phyloP scores from a whole-genome alignment of 345 rosid genomes.

The Gossypium australe region DNA sequence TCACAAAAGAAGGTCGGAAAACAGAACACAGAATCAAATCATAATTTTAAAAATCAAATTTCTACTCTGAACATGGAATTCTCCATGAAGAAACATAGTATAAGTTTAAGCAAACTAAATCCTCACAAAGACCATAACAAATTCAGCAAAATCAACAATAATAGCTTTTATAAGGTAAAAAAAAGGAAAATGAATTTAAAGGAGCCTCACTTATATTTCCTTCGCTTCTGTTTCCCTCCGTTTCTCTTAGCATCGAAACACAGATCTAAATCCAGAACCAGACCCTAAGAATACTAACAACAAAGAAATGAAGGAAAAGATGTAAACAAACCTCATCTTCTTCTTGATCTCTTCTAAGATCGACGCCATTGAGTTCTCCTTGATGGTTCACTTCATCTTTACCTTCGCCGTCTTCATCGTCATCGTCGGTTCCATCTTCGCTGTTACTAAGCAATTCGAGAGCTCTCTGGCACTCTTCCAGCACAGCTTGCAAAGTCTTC shows the following conservation, averaged over 20 bases:
- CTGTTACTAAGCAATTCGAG: conserved; percentile 48
- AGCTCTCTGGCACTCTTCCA: conserved; percentile 82
- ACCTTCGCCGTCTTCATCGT: conserved; percentile 8
- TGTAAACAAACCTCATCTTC: conserved; percentile 47
- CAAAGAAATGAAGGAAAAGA: background rate
- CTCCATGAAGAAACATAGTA: background rate
- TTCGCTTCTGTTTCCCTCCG: background rate
- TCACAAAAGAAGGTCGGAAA: no score
- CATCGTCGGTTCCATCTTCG: conserved; percentile 27
- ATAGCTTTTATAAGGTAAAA: background rate
- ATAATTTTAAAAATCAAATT: background rate
- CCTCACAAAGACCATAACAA: background rate
- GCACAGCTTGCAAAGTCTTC: conserved; percentile 63
- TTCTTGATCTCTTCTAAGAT: conserved; percentile 42
- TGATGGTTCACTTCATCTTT: conserved; percentile 8
- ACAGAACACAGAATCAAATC: no score
- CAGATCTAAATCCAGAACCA: background rate
- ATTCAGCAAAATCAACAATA: background rate
- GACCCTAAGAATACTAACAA: background rate
- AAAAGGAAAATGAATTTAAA: background rate
- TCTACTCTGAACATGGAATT: background rate
- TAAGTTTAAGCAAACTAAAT: background rate
- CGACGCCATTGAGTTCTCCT: conserved; percentile 21
- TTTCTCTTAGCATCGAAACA: background rate
- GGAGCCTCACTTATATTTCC: background rate